phyloP scores from a whole-genome alignment of 441 rosid species.

The Biscutella laevigata region DNA sequence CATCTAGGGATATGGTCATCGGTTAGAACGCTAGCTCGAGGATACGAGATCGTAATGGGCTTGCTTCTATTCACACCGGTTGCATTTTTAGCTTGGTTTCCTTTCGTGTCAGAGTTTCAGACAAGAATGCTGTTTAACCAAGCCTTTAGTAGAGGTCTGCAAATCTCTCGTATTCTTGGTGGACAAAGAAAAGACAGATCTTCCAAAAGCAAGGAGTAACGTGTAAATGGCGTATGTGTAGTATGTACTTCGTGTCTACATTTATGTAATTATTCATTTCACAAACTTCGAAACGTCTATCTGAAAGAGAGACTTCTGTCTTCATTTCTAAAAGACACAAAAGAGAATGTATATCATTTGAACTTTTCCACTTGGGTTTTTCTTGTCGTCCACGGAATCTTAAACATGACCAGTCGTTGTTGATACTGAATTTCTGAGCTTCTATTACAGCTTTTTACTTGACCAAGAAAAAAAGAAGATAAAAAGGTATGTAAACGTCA shows the following conservation, averaged over 20 bases:
- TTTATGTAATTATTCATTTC: too few relatives aligned
- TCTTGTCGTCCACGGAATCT: not conserved
- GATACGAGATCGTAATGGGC: constrained; percentile 90
- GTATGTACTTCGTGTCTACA: too few relatives aligned
- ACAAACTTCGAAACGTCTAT: too few relatives aligned
- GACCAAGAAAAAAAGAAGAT: too few relatives aligned
- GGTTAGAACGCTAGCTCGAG: constrained; percentile 79
- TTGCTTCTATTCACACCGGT: constrained; percentile 90
- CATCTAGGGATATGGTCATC: constrained; percentile 89
- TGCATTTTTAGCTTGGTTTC: too few relatives aligned
- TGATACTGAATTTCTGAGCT: too few relatives aligned
- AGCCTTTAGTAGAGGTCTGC: too few relatives aligned
- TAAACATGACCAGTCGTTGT: not conserved
- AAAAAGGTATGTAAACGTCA: too few relatives aligned
- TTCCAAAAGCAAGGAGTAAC: constrained; percentile 72
- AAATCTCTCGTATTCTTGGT: constrained; percentile 95
- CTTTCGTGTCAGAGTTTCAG: too few relatives aligned
- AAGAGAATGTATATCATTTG: not conserved
- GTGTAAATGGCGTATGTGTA: constrained; percentile 10
- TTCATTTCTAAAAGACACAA: not conserved
- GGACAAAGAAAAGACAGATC: constrained; percentile 80
- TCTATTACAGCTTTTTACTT: too few relatives aligned
- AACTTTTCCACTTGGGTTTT: not conserved
- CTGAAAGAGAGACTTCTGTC: not conserved
- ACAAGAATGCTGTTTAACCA: too few relatives aligned